Conservation (phyloP, 768 basidiomycete genomes). For the Agaricus blazei region DNA sequence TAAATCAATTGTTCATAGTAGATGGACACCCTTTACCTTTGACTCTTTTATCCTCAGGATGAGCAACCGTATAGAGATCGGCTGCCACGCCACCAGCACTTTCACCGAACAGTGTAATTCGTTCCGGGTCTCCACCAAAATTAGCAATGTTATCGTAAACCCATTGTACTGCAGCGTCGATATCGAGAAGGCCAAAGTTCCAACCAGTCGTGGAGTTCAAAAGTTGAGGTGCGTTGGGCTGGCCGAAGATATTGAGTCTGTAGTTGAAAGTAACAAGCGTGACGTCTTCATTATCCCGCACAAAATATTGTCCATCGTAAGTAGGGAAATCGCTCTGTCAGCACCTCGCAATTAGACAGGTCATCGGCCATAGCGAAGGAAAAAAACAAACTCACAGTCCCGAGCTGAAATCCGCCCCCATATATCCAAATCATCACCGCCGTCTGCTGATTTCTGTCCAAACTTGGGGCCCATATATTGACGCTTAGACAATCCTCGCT, state of each 20-base stretch:
- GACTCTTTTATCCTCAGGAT: conserved; percentile 27
- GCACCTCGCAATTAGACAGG: neutral
- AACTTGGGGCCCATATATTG: conserved; percentile 33
- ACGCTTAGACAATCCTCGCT: conserved; percentile 32
- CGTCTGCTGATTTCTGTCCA: conserved; percentile 14
- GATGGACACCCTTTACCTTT: conserved; percentile 15
- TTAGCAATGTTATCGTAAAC: conserved; percentile 41
- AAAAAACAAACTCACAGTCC: conserved; percentile 21
- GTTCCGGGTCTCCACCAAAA: conserved; percentile 36
- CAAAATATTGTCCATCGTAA: conserved; percentile 27
- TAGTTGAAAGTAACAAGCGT: conserved; percentile 34
- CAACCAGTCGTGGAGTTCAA: conserved; percentile 17
- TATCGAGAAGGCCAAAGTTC: conserved; percentile 36
- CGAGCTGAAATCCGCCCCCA: conserved; percentile 30
- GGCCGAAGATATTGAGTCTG: conserved; percentile 34
- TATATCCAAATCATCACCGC: conserved; percentile 33
- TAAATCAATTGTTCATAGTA: neutral
- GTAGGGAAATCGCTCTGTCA: conserved; percentile 22
- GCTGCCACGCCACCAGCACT: conserved; percentile 30
- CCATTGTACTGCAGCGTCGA: conserved; percentile 39
- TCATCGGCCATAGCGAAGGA: neutral
- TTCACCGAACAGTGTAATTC: conserved; percentile 32
- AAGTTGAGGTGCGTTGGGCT: conserved; percentile 35
- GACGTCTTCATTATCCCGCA: conserved; percentile 29
- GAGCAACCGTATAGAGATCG: conserved; percentile 29